phyloP scores from a whole-genome alignment of 495 filamentous ascomycete genomes.

The Parathielavia appendiculata region DNA sequence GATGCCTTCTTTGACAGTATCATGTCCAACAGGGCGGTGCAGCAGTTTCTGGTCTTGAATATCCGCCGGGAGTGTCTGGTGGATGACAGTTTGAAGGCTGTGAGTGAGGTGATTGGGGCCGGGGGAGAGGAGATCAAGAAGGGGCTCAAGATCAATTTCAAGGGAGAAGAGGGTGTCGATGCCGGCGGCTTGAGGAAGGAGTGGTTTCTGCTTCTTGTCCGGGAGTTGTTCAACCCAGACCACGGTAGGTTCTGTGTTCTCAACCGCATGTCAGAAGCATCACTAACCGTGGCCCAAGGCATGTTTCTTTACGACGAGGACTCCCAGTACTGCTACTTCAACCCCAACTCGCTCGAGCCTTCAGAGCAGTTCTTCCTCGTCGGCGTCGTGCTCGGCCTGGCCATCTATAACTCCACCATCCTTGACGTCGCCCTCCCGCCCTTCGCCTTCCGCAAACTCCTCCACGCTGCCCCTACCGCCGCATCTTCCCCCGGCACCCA shows the following conservation, averaged over 20 bases:
- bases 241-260: constrained; percentile 57
- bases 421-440: constrained; percentile 86
- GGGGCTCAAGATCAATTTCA: constrained; percentile 78
- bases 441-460: constrained; percentile 86
- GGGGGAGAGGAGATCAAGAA: constrained; percentile 91
- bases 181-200: constrained; percentile 90
- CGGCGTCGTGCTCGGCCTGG: constrained; percentile 80
- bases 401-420: constrained; percentile 96
- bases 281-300: constrained; percentile 43
- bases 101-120: constrained; percentile 80
- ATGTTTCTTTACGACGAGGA: constrained; percentile 95
- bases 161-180: constrained; percentile 87
- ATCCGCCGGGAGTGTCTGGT: constrained; percentile 85
- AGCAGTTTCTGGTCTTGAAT: constrained; percentile 73
- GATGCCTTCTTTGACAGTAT: constrained; percentile 92
- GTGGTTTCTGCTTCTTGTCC: constrained; percentile 88
- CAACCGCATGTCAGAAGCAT: background rate
- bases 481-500: constrained; percentile 46
- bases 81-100: constrained; percentile 80
- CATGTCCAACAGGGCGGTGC: constrained; percentile 63
- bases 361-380: constrained; percentile 93
- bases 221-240: constrained; percentile 88
- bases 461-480: constrained; percentile 62
- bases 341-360: constrained; percentile 83
- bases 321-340: constrained; percentile 91